phyloP scores from a whole-genome alignment of 148 eudicot species.

The Polygonum maritimum region DNA sequence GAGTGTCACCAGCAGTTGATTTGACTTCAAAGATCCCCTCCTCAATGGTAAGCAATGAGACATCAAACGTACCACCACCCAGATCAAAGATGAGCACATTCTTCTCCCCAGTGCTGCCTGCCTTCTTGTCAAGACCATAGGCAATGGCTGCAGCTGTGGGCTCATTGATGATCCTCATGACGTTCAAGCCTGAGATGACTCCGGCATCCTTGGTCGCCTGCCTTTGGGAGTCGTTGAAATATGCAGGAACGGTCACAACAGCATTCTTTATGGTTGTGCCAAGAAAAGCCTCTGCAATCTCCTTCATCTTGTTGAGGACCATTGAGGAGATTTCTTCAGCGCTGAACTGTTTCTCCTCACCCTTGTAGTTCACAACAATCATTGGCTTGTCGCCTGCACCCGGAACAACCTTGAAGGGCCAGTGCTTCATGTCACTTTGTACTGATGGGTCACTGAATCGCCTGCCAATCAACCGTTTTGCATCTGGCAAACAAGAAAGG shows the following conservation, averaged over 20 bases:
- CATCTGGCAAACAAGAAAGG: slow-evolving; percentile 5
- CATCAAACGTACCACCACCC: slow-evolving; percentile 15
- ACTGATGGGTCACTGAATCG: slow-evolving; percentile 10
- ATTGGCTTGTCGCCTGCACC: slow-evolving; percentile 11
- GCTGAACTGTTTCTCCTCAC: slow-evolving; percentile 6
- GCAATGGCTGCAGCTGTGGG: slow-evolving; percentile 14
- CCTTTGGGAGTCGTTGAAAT: slow-evolving; percentile 12
- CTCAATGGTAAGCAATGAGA: slow-evolving; percentile 12
- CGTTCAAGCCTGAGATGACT: not conserved
- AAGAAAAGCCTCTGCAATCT: slow-evolving; percentile 13
- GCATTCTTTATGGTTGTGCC: slow-evolving; percentile 11
- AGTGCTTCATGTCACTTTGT: slow-evolving; percentile 14
- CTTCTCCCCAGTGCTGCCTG: slow-evolving; percentile 12
- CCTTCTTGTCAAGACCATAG: slow-evolving; percentile 14
- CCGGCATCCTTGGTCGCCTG: slow-evolving; percentile 9
- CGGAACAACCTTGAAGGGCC: slow-evolving; percentile 11
- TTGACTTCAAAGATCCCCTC: slow-evolving; percentile 14
- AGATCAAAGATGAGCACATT: slow-evolving; percentile 12
- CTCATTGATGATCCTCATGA: slow-evolving; percentile 6
- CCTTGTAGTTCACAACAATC: slow-evolving; percentile 10
- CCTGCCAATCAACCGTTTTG: slow-evolving; percentile 12
- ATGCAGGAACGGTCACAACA: slow-evolving; percentile 13
- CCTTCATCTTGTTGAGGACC: slow-evolving; percentile 12
- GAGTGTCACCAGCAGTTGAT: slow-evolving; percentile 12
- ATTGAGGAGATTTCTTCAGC: slow-evolving; percentile 10